A percentile compares a stretch with the other conserved stretches of the same genome.
phyloP scores from a whole-genome alignment of 1,284 basidiomycete species.

The Leccinum ponderosum region DNA sequence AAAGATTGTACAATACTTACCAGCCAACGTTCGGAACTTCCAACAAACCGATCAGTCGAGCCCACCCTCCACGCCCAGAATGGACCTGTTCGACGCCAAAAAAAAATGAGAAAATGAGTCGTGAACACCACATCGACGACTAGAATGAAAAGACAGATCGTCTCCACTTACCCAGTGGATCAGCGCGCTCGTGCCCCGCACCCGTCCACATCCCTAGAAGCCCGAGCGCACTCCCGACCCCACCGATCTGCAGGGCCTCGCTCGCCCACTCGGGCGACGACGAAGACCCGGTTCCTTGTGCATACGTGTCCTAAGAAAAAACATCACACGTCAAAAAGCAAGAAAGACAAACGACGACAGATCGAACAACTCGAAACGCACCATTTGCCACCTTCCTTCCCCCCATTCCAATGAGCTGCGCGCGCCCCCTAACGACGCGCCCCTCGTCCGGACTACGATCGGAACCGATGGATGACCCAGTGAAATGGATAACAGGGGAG shows the following conservation, averaged over 20 bases:
- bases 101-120: neutral
- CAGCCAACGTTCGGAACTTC: too few species aligned
- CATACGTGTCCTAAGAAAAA: constrained; percentile 25
- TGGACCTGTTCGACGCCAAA: constrained; percentile 24
- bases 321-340: constrained; percentile 7
- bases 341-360: neutral
- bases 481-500: constrained; percentile 53
- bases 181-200: constrained; percentile 46
- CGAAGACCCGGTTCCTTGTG: constrained; percentile 20
- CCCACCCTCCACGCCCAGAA: constrained; percentile 58
- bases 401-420: constrained; percentile 50
- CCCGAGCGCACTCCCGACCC: constrained; percentile 50
- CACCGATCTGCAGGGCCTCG: constrained; percentile 58
- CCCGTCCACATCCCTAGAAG: constrained; percentile 62
- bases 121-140: neutral
- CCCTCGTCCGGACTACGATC: constrained; percentile 34
- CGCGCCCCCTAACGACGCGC: constrained; percentile 42
- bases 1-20: too few species aligned
- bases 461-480: constrained; percentile 44
- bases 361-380: constrained; percentile 31
- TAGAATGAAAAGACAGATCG: neutral
- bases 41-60: too few species aligned
- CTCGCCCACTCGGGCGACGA: constrained; percentile 47
- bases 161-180: constrained; percentile 47
- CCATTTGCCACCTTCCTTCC: constrained; percentile 55